Conservation (phyloP, 176 grass and related monocot species). For the Rhynchospora tenuis region DNA sequence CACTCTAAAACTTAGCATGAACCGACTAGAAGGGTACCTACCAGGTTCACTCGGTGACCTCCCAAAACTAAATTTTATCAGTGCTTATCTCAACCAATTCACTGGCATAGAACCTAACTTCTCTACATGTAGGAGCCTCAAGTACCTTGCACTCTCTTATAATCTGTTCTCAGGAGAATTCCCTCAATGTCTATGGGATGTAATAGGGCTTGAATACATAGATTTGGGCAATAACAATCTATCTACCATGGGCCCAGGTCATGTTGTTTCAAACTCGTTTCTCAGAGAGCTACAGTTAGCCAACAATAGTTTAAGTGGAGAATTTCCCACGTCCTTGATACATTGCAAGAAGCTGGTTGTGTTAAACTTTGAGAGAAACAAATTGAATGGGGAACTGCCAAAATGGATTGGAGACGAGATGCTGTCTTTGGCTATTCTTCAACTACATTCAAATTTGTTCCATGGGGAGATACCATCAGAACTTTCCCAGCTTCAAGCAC, state of each 20-base stretch:
- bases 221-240: constrained; percentile 50
- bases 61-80: neutral
- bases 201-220: constrained; percentile 31
- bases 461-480: constrained; percentile 27
- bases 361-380: constrained; percentile 33
- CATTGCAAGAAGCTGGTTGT: constrained; percentile 18
- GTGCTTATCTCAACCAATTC: constrained; percentile 3
- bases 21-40: constrained; percentile 48
- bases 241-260: neutral
- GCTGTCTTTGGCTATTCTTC: constrained; percentile 32
- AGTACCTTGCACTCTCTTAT: constrained; percentile 33
- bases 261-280: neutral
- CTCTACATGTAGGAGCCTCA: constrained; percentile 17
- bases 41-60: constrained; percentile 36
- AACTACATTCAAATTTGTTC: constrained; percentile 27
- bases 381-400: constrained; percentile 26
- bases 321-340: constrained; percentile 14
- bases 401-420: constrained; percentile 25
- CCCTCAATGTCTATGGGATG: constrained; percentile 31
- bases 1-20: constrained; percentile 49
- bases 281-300: constrained; percentile 19
- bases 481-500: constrained; percentile 23
- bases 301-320: constrained; percentile 18
- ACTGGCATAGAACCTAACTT: constrained; percentile 9
- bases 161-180: constrained; percentile 67